Percentiles rank a stretch among this genome's conserved stretches.
Conservation (phyloP, 768 basidiomycete species). For the Phanerochaete carnosa region DNA sequence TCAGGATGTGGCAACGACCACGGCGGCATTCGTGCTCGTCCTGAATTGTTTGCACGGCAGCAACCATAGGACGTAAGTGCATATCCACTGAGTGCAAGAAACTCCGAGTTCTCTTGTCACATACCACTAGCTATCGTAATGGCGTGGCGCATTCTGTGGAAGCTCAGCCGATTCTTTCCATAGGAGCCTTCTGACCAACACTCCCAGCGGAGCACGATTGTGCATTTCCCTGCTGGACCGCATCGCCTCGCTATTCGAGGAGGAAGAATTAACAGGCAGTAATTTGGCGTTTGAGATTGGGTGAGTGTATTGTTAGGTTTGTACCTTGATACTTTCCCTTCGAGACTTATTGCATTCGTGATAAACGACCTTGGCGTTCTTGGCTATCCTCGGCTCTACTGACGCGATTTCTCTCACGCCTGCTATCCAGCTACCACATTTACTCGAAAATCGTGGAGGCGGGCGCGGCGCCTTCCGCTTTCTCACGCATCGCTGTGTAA, state of each 20-base stretch:
- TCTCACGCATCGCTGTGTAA: constrained; percentile 58
- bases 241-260: constrained; percentile 69
- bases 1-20: constrained; percentile 56
- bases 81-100: neutral
- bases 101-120: neutral
- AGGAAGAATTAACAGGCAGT: constrained; percentile 58
- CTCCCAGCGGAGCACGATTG: constrained; percentile 57
- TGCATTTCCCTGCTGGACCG: constrained; percentile 67
- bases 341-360: neutral
- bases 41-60: constrained; percentile 67
- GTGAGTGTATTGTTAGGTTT: constrained; percentile 34
- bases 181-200: constrained; percentile 52
- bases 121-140: constrained; percentile 1
- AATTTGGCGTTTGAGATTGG: constrained; percentile 75
- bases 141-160: neutral
- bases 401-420: constrained; percentile 10
- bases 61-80: constrained; percentile 50
- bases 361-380: neutral
- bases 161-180: neutral
- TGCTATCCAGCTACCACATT: constrained; percentile 53
- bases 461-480: constrained; percentile 57
- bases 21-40: constrained; percentile 66
- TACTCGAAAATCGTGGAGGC: constrained; percentile 61
- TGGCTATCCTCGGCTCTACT: constrained; percentile 1
- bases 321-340: neutral